Evolutionary conservation across 306 rosid genomes (phyloP), one percentile per base, ranked within the genome.

Genomic region (Fagus sylvatica): DNA sequence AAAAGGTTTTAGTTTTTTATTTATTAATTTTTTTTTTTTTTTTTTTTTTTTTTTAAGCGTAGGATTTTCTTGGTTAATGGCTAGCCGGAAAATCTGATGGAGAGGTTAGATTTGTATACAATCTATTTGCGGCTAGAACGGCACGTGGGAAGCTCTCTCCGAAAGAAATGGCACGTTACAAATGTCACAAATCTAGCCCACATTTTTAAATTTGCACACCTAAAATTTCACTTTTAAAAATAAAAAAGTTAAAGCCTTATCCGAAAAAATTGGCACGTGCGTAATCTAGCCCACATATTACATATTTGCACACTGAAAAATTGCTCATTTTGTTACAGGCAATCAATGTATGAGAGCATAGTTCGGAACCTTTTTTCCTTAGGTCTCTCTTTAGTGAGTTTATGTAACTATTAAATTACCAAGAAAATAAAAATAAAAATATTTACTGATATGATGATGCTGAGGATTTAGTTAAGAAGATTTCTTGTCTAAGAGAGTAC

Each of bases 211-310:
- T 22, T 22, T 28, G 10, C 16, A 61, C 6, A 9, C 28, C 51
- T 10, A 53, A n/a, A 17, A 15, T 17, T 22, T 22, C 0, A 22
- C 28, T 22, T 22, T 22, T 22, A 22, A 22, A 22, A 22, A 22
- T 22, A 43, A 46, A 46, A 8, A 46, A 46, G 11, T 46, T 2
- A 46, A 43, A 46, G 15, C 51, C 51, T 15, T 2, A 46, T 76
- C 43, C 82, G 86, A 80, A 75, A 55, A n/a, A 75, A 76, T 69
- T 33, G 85, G 69, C 86, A 81, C 79, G 85, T 85, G 77, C 72
- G 40, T 72, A 75, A 77, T 74, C 75, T 7, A 34, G 71, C 59
- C 69, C 30, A 75, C 39, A 64, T 7, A 51, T 76, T 73, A 16
- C 7, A 9, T 57, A 57, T 16, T 16, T n/a, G 28, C 10, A 22